These are phyloP conservation scores for Diaporthe citriasiana DNA, from an alignment of 2,329 filamentous ascomycete genomes.

Conservation along the genomic window DNA sequence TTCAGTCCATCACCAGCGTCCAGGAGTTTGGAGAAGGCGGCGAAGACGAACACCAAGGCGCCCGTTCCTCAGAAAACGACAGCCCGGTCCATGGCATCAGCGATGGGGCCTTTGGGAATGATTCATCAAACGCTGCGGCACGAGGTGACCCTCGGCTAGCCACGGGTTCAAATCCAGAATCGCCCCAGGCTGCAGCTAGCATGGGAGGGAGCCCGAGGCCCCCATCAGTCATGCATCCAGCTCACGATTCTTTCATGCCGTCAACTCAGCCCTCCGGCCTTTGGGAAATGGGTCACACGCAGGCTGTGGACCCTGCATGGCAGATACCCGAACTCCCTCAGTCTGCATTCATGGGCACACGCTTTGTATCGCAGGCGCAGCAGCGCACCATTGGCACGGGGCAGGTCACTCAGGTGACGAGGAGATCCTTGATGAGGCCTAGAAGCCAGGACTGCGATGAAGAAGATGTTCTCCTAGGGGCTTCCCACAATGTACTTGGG, in stretches of 20 bases:
- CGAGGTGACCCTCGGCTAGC: conserved; percentile 10
- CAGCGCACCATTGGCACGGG: conserved; percentile 19
- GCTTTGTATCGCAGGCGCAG: conserved; percentile 15
- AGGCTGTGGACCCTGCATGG: conserved; percentile 55
- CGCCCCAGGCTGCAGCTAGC: neutral
- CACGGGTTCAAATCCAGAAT: neutral
- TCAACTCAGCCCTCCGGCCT: conserved; percentile 27
- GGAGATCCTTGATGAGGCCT: conserved; percentile 41
- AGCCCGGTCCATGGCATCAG: conserved; percentile 44
- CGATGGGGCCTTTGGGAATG: conserved; percentile 1
- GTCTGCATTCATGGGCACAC: conserved; percentile 43
- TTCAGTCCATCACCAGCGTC: conserved; percentile 63
- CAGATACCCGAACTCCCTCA: conserved; percentile 53
- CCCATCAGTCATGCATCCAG: conserved; percentile 45
- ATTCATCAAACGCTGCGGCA: neutral
- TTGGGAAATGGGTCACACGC: conserved; percentile 41
- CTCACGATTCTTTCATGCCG: conserved; percentile 38
- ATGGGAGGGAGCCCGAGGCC: conserved; percentile 40
- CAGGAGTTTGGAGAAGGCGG: conserved; percentile 17
- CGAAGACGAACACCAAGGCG: conserved; percentile 42
- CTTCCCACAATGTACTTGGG: neutral
- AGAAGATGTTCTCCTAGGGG: conserved; percentile 52
- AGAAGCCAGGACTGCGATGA: conserved; percentile 46
- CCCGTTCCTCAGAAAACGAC: conserved; percentile 49
- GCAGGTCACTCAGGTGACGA: conserved; percentile 31